Conservation (phyloP, 192 early-diverging fungal genomes). For the Backusella macrospora region DNA sequence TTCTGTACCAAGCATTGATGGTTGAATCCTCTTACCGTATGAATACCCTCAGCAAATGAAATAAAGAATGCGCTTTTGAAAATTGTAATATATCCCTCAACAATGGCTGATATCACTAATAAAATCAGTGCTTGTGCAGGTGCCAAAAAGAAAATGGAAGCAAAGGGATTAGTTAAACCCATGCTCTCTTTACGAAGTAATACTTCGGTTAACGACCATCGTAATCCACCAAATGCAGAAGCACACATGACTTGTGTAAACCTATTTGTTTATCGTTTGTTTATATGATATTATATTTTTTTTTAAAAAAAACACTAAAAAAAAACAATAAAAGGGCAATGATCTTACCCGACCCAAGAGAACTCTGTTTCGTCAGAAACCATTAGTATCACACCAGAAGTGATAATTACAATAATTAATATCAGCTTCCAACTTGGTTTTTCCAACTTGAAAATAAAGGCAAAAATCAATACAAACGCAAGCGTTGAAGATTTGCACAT, state of each 20-base stretch:
- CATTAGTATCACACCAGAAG: constrained; percentile 85
- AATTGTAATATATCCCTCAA: constrained; percentile 64
- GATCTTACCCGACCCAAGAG: constrained; percentile 66
- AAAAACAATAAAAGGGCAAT: neutral
- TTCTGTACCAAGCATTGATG: neutral
- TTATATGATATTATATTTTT: neutral
- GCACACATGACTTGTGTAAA: constrained; percentile 80
- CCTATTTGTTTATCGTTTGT: constrained; percentile 30
- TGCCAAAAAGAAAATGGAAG: constrained; percentile 80
- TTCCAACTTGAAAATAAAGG: constrained; percentile 88
- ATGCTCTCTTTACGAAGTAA: constrained; percentile 73
- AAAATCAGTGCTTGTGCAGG: constrained; percentile 77
- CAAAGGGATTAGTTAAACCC: constrained; percentile 88
- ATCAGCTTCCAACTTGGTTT: constrained; percentile 68
- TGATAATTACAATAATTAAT: constrained; percentile 78
- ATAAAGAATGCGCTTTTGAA: constrained; percentile 57
- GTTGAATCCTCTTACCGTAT: constrained; percentile 39
- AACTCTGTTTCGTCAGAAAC: constrained; percentile 84
- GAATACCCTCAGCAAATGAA: constrained; percentile 35
- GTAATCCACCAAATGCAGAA: constrained; percentile 81
- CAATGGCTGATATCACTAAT: constrained; percentile 59
- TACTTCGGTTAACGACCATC: constrained; percentile 90
- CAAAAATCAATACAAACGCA: constrained; percentile 86
- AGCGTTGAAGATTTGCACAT: constrained; percentile 83
- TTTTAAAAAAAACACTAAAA: too few species aligned